phyloP scores from a whole-genome alignment of 2,329 filamentous ascomycete genomes.

The Amauroascus niger region DNA sequence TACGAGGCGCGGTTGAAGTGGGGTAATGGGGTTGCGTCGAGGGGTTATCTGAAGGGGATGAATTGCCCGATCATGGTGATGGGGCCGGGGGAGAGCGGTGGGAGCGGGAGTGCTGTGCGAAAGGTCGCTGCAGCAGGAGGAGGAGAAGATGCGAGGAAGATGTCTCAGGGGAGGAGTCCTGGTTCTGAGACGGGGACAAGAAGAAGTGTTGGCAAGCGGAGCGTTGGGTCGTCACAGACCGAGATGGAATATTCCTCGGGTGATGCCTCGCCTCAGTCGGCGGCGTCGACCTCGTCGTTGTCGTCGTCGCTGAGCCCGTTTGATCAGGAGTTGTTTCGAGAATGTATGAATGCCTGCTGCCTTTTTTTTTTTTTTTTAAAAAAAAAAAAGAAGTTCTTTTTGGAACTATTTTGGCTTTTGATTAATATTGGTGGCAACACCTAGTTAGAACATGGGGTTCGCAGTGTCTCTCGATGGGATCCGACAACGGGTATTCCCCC shows the following conservation, averaged over 20 bases:
- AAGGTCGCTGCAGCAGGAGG: not conserved
- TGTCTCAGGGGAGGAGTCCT: not conserved
- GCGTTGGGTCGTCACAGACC: not conserved
- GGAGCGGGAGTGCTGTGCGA: not conserved
- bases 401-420: not conserved
- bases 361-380: no score
- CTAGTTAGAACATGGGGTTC: slow-evolving; percentile 15
- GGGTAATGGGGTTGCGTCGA: slow-evolving; percentile 15
- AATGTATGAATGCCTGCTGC: no score
- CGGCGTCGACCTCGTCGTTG: not conserved
- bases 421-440: not conserved
- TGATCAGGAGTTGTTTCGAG: slow-evolving; percentile 13
- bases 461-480: slow-evolving; percentile 10
- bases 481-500: slow-evolving; percentile 10
- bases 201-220: not conserved
- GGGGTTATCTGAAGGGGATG: slow-evolving; percentile 15
- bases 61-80: slow-evolving; percentile 8
- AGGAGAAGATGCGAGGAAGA: not conserved
- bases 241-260: not conserved
- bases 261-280: not conserved
- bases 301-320: slow-evolving; percentile 6
- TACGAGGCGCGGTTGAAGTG: slow-evolving; percentile 15
- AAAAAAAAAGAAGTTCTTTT: no score
- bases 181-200: not conserved
- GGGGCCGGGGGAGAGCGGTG: not conserved